Conservation (phyloP, 2,329 filamentous ascomycete genomes). For the Ceratocystis smalleyi region DNA sequence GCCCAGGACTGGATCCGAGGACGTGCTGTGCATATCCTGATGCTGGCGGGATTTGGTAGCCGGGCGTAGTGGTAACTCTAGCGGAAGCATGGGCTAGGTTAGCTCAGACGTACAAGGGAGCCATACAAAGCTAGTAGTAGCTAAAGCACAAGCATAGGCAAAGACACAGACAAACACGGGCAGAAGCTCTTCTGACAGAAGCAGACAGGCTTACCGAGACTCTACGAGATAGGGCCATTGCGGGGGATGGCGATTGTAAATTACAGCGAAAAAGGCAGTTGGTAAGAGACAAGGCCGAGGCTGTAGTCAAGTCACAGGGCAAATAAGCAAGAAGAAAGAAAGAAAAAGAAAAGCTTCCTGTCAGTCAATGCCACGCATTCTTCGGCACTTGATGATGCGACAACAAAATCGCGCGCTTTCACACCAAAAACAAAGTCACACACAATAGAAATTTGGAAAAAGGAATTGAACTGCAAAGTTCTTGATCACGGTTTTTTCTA, state of each 20-base stretch:
- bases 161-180: not conserved
- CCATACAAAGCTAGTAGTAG: not conserved
- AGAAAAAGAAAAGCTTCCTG: not conserved
- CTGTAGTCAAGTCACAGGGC: not conserved
- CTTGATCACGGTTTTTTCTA: no score
- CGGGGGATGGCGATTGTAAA: not conserved
- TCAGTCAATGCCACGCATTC: slow-evolving; percentile 1
- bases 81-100: not conserved
- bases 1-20: not conserved
- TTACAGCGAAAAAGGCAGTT: not conserved
- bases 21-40: not conserved
- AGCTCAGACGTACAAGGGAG: not conserved
- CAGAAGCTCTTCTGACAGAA: not conserved
- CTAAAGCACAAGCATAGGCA: not conserved
- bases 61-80: slow-evolving; percentile 8
- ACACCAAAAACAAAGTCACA: not conserved
- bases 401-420: not conserved
- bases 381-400: not conserved
- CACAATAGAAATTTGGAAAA: not conserved
- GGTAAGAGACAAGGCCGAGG: not conserved
- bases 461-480: no score
- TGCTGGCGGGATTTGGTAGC: not conserved
- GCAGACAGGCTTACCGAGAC: not conserved
- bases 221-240: not conserved
- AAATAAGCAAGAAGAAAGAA: not conserved